phyloP scores from a whole-genome alignment of 257 asterid species.

The Solanum chmielewskii region DNA sequence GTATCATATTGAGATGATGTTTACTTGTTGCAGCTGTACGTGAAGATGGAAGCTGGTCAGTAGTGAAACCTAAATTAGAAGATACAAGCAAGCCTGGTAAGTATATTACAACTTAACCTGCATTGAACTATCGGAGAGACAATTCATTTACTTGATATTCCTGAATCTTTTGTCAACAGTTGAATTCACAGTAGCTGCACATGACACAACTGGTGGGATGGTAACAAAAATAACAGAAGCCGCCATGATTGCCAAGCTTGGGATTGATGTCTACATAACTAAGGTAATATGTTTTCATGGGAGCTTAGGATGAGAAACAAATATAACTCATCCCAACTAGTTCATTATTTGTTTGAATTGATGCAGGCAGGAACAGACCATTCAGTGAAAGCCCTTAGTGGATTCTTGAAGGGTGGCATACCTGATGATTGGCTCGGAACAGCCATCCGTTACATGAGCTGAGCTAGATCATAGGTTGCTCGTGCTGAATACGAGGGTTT shows the following conservation, averaged over 20 bases:
- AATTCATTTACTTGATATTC: background rate
- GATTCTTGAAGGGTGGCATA: conserved; percentile 28
- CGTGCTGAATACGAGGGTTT: background rate
- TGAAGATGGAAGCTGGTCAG: conserved; percentile 93
- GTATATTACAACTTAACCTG: conserved; percentile 3
- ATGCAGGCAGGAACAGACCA: conserved; percentile 75
- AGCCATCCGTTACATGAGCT: conserved; percentile 41
- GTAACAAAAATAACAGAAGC: conserved; percentile 89
- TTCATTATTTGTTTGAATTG: background rate
- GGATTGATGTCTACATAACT: conserved; percentile 81
- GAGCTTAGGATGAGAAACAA: background rate
- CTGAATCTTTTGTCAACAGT: conserved; percentile 23
- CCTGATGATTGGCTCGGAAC: conserved; percentile 97
- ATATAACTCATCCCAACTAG: background rate
- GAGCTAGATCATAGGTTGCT: conserved; percentile 9
- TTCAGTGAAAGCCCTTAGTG: conserved; percentile 57
- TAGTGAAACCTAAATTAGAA: conserved; percentile 46
- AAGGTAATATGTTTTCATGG: conserved; percentile 35
- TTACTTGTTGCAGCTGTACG: conserved; percentile 45
- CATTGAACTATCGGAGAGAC: background rate
- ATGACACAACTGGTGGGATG: conserved; percentile 97
- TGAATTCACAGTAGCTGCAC: conserved; percentile 76
- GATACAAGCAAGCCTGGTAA: conserved; percentile 44
- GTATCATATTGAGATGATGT: background rate
- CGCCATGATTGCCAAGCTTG: conserved; percentile 84